phyloP scores from a whole-genome alignment of 495 filamentous ascomycete genomes.

The Bryoglossum gracile region DNA sequence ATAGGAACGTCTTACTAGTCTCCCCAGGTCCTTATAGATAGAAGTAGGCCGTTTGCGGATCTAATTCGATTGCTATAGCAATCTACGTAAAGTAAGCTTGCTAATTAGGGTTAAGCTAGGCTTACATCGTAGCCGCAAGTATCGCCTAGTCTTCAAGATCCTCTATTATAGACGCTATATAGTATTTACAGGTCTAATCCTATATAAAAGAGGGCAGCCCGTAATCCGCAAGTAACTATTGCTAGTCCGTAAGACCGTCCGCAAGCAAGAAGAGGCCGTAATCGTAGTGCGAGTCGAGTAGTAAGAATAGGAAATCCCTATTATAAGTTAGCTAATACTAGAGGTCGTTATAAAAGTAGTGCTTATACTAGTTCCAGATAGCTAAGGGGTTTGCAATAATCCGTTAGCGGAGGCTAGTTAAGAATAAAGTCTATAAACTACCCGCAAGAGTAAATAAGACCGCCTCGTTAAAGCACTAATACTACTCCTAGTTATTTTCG shows the following conservation, averaged over 20 bases:
- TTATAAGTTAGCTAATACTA: not conserved
- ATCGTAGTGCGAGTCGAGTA: constrained; percentile 6
- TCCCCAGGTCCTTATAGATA: constrained; percentile 9
- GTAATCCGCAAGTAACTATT: not conserved
- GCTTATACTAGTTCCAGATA: not conserved
- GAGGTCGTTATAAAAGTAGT: not conserved
- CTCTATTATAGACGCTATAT: not conserved
- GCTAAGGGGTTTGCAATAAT: constrained; percentile 1
- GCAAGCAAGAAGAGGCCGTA: constrained; percentile 9
- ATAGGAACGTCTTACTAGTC: constrained; percentile 1
- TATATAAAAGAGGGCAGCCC: not conserved
- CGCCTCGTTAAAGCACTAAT: constrained; percentile 4
- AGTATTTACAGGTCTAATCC: not conserved
- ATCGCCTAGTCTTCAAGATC: not conserved
- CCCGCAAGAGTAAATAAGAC: not conserved
- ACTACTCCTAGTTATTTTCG: constrained; percentile 4
- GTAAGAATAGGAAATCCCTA: not conserved
- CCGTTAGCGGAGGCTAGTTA: not conserved
- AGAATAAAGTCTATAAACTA: constrained; percentile 5
- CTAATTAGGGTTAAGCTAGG: constrained; percentile 1
- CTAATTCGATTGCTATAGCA: not conserved
- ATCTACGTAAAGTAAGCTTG: not conserved
- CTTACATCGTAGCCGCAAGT: not conserved
- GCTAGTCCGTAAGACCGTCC: constrained; percentile 2
- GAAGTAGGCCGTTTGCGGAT: constrained; percentile 8